These are phyloP conservation scores for Exophiala sp. DNA, from an alignment of 2,329 filamentous ascomycete genomes.

Conservation along the genomic window DNA sequence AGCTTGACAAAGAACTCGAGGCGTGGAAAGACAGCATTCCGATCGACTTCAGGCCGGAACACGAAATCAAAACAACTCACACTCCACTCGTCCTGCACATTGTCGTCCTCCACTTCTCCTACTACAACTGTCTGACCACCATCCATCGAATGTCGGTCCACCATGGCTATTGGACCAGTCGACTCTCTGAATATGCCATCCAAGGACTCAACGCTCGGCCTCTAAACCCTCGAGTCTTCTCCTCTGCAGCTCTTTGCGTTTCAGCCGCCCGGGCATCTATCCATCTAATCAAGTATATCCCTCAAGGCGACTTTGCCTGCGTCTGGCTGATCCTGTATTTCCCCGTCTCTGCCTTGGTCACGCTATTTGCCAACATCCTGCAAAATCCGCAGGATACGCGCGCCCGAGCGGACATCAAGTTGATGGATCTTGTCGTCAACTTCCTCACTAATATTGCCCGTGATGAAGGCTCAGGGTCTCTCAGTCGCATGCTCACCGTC, in stretches of 20 bases:
- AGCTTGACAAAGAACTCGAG: slow-evolving; percentile 82
- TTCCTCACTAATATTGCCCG: slow-evolving; percentile 85
- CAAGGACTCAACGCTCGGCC: slow-evolving; percentile 86
- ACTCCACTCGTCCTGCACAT: slow-evolving; percentile 91
- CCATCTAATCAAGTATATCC: slow-evolving; percentile 89
- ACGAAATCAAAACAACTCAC: slow-evolving; percentile 89
- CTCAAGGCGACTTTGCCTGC: slow-evolving; percentile 87
- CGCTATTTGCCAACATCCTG: slow-evolving; percentile 89
- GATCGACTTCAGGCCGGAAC: slow-evolving; percentile 90
- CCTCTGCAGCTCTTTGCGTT: slow-evolving; percentile 86
- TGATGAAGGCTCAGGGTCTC: slow-evolving; percentile 82
- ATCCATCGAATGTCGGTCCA: slow-evolving; percentile 98
- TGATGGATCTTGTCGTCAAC: slow-evolving; percentile 89
- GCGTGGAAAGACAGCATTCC: slow-evolving; percentile 96
- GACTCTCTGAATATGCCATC: slow-evolving; percentile 89
- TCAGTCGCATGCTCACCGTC: slow-evolving; percentile 87
- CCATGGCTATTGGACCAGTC: slow-evolving; percentile 95
- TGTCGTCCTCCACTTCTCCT: slow-evolving; percentile 89
- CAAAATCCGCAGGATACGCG: slow-evolving; percentile 89
- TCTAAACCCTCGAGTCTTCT: slow-evolving; percentile 88
- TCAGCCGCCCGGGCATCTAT: slow-evolving; percentile 90
- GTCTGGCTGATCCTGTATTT: slow-evolving; percentile 98
- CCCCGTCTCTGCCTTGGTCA: slow-evolving; percentile 89
- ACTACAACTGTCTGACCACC: slow-evolving; percentile 96
- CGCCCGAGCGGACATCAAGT: slow-evolving; percentile 77